Percentiles rank a stretch among this genome's conserved stretches.
Evolutionary conservation across 192 early-diverging fungal species (phyloP).

Genomic region (Backusella parvicylindrica): DNA sequence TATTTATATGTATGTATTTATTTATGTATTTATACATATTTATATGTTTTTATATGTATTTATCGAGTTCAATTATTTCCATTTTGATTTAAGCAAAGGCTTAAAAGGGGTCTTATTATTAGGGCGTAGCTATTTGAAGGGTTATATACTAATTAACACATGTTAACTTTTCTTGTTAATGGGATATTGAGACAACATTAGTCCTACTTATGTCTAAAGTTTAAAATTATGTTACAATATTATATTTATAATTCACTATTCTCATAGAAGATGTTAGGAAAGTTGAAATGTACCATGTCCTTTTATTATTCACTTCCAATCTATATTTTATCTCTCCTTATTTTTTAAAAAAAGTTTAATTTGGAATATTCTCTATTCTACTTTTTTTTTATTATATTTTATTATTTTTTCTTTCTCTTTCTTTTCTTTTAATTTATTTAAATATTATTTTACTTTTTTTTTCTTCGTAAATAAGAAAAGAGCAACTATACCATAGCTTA

Average conservation of each 20-base stretch:
- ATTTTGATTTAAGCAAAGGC: conserved; percentile 4
- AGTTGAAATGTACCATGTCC: not conserved
- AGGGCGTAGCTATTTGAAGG: not conserved
- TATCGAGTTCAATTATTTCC: not conserved
- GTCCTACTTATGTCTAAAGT: not conserved
- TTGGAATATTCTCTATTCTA: not conserved
- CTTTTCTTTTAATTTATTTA: not conserved
- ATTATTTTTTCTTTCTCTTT: not conserved
- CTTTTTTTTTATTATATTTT: not conserved
- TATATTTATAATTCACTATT: not conserved
- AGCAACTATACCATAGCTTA: not conserved
- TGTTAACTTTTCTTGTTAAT: not conserved
- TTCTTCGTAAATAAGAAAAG: not conserved
- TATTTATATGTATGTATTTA: not conserved
- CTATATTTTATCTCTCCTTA: not conserved
- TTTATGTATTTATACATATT: not conserved
- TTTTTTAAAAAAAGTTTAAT: conserved; percentile 1
- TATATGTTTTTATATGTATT: not conserved
- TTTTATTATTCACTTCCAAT: not conserved
- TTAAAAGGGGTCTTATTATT: not conserved
- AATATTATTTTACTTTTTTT: not conserved
- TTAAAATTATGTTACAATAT: not conserved
- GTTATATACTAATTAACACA: not conserved
- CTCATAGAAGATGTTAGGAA: not conserved
- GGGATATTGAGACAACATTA: not conserved